These are phyloP conservation scores for Dentiscutata heterogama DNA, from an alignment of 371 early-diverging fungal species.

Conservation along the genomic window DNA sequence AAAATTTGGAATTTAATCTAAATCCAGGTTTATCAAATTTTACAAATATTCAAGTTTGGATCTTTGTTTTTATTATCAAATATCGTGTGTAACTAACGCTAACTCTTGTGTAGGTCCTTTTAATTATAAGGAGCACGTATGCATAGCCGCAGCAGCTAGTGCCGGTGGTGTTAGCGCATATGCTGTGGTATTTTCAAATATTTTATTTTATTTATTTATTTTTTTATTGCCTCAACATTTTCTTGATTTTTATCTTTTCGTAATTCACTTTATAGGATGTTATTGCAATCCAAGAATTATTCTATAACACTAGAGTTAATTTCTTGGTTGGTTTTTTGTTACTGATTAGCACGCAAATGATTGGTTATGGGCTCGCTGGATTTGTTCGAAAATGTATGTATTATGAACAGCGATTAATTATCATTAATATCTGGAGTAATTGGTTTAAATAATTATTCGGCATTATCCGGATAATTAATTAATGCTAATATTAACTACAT, in stretches of 20 bases:
- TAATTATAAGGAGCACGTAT: conserved; percentile 63
- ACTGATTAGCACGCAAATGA: conserved; percentile 23
- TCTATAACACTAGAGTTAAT: neutral
- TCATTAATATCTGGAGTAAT: too few species aligned
- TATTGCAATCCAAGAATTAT: conserved; percentile 32
- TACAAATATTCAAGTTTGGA: too few species aligned
- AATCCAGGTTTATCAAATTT: conserved; percentile 54
- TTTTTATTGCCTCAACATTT: too few species aligned
- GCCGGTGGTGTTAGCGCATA: conserved; percentile 46
- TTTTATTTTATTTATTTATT: too few species aligned
- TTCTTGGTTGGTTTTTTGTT: neutral
- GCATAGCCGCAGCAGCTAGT: conserved; percentile 53
- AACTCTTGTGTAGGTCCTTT: conserved; percentile 57
- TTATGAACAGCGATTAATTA: too few species aligned
- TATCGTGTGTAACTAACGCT: neutral
- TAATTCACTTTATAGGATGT: neutral
- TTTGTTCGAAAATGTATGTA: conserved; percentile 32
- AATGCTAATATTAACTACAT: neutral
- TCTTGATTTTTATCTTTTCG: neutral
- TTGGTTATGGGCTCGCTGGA: conserved; percentile 35
- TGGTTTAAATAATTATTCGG: too few species aligned
- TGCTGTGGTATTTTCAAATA: neutral
- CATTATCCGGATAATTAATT: too few species aligned
- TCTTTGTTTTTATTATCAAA: neutral
- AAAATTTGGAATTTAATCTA: conserved; percentile 46